Evolutionary conservation across 2,329 filamentous ascomycete genomes (phyloP), one percentile per base, ranked within the genome.

Genomic region (Aspergillus piperis): DNA sequence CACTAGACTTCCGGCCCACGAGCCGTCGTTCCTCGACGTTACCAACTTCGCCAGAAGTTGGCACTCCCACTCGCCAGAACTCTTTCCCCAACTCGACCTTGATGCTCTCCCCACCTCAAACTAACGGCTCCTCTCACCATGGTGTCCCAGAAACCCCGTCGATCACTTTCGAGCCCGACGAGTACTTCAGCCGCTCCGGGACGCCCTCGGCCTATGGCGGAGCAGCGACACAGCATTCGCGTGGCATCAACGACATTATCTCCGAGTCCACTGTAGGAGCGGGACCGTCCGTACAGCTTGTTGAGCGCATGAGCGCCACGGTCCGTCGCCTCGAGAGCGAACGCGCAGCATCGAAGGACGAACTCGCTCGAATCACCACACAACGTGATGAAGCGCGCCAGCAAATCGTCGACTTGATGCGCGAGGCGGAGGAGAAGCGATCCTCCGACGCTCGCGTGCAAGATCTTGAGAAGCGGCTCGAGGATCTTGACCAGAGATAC

Each of bases 281-380:
- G 0, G 95, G 95, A 0, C 95, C 95, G 0, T 94, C 90, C 0
- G 94, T 99, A 1, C 94, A 98, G 77, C 85, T 99, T 0, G 93
- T 99, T 15, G 95, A 98, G 78, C 87, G 94, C 56, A 96, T 99
- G 91, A 96, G 91, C 71, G 91, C 93, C 2, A 91, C 92, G 0
- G 93, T 99, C 48, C 90, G 95, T 8, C 87, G 94, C 5, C 82
- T 99, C 0, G 95, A 99, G 73, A 91, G 88, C 52, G 95, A 99
- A 73, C 96, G 96, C 72, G 91, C 95, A 1, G 90, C 89, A 1
- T 88, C 89, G 13, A 92, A 90, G 70, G 95, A 99, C 72, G 95
- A 99, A 74, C 82, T 97, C 65, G 82, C 84, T 0, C 84, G 94
- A 7, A 84, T 99, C 17, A 87, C 88, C 5, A 82, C 84, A n/a